phyloP scores from a whole-genome alignment of 495 filamentous ascomycete species.

The Xylaria longipes region DNA sequence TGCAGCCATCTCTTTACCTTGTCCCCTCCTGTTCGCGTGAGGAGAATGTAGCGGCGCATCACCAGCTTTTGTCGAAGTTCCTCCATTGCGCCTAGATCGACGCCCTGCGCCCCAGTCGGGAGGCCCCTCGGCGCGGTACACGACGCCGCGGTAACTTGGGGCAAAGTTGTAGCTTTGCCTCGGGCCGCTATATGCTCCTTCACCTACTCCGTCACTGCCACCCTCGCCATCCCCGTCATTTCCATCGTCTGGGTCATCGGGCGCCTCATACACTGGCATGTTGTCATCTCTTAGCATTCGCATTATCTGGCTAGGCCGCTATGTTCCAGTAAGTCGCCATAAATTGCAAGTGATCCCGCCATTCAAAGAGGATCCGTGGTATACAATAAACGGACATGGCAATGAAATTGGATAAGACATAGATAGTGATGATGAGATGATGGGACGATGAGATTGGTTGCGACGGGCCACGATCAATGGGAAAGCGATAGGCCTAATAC shows the following conservation, averaged over 20 bases:
- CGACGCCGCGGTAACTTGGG: conserved; percentile 81
- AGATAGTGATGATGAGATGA: background rate
- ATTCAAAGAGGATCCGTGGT: background rate
- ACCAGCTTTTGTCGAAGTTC: conserved; percentile 19
- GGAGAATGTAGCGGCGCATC: conserved; percentile 27
- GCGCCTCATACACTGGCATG: conserved; percentile 73
- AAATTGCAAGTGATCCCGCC: background rate
- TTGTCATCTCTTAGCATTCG: conserved; percentile 72
- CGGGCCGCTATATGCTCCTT: conserved; percentile 57
- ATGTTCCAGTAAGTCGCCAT: conserved; percentile 29
- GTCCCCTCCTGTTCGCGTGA: conserved; percentile 16
- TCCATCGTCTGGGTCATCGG: conserved; percentile 63
- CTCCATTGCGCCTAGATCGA: conserved; percentile 27
- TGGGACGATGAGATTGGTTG: background rate
- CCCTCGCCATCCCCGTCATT: conserved; percentile 61
- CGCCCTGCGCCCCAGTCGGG: conserved; percentile 59
- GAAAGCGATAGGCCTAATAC: conserved; percentile 32
- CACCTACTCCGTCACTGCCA: conserved; percentile 42
- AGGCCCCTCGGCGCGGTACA: conserved; percentile 82
- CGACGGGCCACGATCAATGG: background rate
- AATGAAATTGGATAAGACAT: background rate
- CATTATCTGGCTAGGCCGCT: conserved; percentile 71
- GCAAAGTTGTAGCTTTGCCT: conserved; percentile 92
- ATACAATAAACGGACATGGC: background rate
- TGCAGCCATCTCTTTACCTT: conserved; percentile 22